Evolutionary conservation across 2,329 filamentous ascomycete species (phyloP), one percentile per base, ranked within the genome.

Genomic region (Xylaria sp.): DNA sequence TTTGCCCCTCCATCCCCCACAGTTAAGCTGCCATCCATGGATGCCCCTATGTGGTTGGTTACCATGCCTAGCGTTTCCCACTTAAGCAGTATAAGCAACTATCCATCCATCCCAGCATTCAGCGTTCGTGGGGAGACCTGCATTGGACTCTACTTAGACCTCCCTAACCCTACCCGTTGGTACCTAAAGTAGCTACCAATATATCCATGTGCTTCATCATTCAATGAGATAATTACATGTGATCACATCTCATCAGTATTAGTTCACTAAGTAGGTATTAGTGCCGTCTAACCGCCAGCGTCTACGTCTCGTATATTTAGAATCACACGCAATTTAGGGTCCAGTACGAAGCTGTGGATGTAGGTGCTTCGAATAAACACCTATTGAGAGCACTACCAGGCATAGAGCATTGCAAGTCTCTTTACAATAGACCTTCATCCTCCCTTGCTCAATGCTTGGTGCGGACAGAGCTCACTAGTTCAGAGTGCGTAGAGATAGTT

Each of bases 11-110:
- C n/a, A 10, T 46, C 5, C 18, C 2, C 15, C 41, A 10, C 41
- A 44, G 41, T 8, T 4, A 7, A 18, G 41, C 41, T 46, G 18
- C 41, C 41, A n/a, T 46, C 5, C n/a, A n/a, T n/a, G n/a, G n/a
- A n/a, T n/a, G n/a, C n/a, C n/a, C n/a, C 34, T 10, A 37, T 37
- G 34, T 37, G 41, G 41, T 46, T 46, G 15, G 41, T 46, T 4
- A 15, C 13, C 41, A 46, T 46, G 41, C 41, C 15, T 55, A 37
- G 51, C 7, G 28, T 23, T 37, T 54, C 25, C 41, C 37, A 39
- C 32, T 63, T 52, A 66, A 62, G 58, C 41, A 39, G 52, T 57
- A 56, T 57, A 66, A 60, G 58, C 64, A 18, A 39, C 44, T 44
- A 61, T 55, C 56, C 9, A n/a, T 56, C 32, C 18, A 37, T 20